phyloP scores from a whole-genome alignment of 2,329 filamentous ascomycete genomes.

The Colletotrichum sp. region DNA sequence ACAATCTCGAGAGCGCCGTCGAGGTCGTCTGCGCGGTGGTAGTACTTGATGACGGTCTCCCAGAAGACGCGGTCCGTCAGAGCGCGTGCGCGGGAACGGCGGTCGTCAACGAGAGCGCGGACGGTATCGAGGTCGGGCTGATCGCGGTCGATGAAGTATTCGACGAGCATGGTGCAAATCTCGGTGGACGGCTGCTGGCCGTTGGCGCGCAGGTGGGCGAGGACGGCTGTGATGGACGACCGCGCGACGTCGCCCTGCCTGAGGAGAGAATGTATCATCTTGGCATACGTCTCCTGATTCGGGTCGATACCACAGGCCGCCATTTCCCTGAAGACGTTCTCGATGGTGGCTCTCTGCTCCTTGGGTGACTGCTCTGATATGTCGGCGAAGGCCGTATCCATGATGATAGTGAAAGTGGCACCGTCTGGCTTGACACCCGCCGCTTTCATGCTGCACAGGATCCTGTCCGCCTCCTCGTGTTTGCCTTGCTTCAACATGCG shows the following conservation, averaged over 20 bases:
- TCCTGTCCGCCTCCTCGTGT: conserved; percentile 48
- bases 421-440: conserved; percentile 62
- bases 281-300: conserved; percentile 69
- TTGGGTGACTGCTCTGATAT: conserved; percentile 43
- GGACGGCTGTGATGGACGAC: conserved; percentile 61
- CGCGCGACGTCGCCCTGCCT: conserved; percentile 43
- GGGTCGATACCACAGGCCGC: conserved; percentile 59
- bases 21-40: conserved; percentile 14
- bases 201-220: conserved; percentile 63
- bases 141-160: conserved; percentile 64
- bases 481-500: conserved; percentile 57
- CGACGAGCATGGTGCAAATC: conserved; percentile 76
- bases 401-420: conserved; percentile 75
- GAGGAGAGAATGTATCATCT: conserved; percentile 71
- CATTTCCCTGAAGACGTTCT: conserved; percentile 62
- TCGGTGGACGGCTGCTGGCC: conserved; percentile 62
- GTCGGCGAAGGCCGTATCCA: conserved; percentile 60
- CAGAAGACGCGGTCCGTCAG: conserved; percentile 27
- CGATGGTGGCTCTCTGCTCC: conserved; percentile 57
- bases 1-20: conserved; percentile 40
- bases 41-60: conserved; percentile 21
- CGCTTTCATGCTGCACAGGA: conserved; percentile 64
- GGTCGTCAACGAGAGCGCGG: conserved; percentile 62
- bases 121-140: conserved; percentile 66
- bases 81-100: conserved; percentile 21